Evolutionary conservation across 371 early-diverging fungal species (phyloP).

Genomic region (Saksenaea oblongispora): DNA sequence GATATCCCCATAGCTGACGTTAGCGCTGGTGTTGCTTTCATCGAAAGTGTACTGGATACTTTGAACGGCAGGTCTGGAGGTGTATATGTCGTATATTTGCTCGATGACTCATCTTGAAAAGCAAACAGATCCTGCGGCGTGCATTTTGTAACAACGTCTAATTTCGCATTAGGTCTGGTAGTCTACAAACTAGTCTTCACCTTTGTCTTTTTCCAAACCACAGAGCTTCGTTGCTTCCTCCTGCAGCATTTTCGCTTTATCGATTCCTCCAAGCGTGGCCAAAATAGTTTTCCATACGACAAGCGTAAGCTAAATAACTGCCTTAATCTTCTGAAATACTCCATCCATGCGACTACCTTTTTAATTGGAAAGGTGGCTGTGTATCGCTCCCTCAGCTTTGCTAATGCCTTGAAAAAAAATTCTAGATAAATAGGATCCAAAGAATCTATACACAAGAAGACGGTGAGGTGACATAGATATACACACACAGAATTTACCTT

Average conservation of each 20-base stretch:
- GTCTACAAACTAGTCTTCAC: not conserved
- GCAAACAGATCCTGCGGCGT: conserved; percentile 66
- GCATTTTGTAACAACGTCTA: conserved; percentile 53
- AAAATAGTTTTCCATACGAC: conserved; percentile 70
- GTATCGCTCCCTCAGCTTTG: conserved; percentile 70
- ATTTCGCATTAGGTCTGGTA: not conserved
- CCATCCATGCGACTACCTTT: conserved; percentile 52
- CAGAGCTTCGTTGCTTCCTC: conserved; percentile 42
- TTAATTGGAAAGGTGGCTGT: conserved; percentile 78
- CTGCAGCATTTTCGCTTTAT: conserved; percentile 50
- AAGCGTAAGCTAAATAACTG: conserved; percentile 57
- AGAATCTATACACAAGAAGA: conserved; percentile 24
- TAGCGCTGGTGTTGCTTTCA: conserved; percentile 20
- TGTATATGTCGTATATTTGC: conserved; percentile 66
- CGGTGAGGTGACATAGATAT: not conserved
- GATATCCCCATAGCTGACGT: conserved; percentile 39
- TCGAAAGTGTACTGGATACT: conserved; percentile 5
- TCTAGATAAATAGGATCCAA: conserved; percentile 56
- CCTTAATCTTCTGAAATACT: not conserved
- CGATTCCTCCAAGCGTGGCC: conserved; percentile 60
- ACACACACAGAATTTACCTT: conserved; percentile 30
- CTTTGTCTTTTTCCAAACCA: conserved; percentile 36
- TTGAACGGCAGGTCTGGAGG: conserved; percentile 24
- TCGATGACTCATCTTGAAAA: conserved; percentile 49
- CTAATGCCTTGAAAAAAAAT: conserved; percentile 65